Evolutionary conservation across 2,329 filamentous ascomycete genomes (phyloP), one percentile per base, ranked within the genome.

Genomic region (Cladosporium austrohemisphaericum): DNA sequence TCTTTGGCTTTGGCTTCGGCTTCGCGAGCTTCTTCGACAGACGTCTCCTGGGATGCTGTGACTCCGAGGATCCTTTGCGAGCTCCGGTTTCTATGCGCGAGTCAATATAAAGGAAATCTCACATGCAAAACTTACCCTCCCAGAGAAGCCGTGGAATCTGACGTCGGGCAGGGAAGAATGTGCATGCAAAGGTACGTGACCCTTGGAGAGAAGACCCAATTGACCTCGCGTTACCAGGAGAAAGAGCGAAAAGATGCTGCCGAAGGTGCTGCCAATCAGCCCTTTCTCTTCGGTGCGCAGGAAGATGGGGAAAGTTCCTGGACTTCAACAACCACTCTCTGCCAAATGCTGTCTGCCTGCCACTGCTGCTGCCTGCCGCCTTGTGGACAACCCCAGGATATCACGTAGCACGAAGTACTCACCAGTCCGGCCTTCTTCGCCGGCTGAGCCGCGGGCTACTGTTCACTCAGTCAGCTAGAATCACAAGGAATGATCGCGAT

Each of bases 1-100:
- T n/a, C 35, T 54, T 50, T n/a, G 48, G 48, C 26, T 31, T 41
- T 9, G 19, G 35, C n/a, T 11, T n/a, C n/a, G n/a, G n/a, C n/a
- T n/a, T n/a, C 14, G 14, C 9, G 16, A 3, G 14, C 33, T 20
- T 36, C 13, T 20, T 36, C 22, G 3, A 19, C 16, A 6, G 14
- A 20, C 16, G 33, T 19, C 16, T 20, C 33, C 33, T 20, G 16
- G 7, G 33, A 3, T 20, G 22, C 14, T 16, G 8, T 6, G 33
- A 36, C 16, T 36, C 33, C 18, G 13, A 16, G 3, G 33, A 18
- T 10, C 14, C 32, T 18, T 36, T 36, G 16, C 13, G 19, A 2
- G 5, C 3, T 16, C 33, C 11, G 22, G 22, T 4, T 20, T 11
- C 33, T 36, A 36, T 16, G 14, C 22, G 18, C 33, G 33, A 20